Percentiles rank a stretch among this genome's conserved stretches.
These are phyloP conservation scores for Teratosphaeria destructans DNA, from an alignment of 2,329 filamentous ascomycete species.

Conservation along the genomic window DNA sequence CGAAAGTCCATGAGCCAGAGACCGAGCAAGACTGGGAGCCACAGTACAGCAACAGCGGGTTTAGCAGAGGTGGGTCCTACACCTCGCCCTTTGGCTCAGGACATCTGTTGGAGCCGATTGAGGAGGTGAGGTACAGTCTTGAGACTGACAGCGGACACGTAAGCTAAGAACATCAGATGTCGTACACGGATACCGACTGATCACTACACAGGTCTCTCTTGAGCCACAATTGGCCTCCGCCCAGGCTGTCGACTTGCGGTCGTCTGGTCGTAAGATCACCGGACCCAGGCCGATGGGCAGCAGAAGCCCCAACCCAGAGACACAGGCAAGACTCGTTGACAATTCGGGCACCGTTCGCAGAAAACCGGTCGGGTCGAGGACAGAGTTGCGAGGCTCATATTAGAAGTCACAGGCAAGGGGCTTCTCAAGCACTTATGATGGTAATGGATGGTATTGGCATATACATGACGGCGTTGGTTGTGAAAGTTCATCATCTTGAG, in stretches of 20 bases:
- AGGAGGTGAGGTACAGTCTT: constrained; percentile 40
- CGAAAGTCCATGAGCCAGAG: constrained; percentile 14
- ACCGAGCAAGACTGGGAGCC: constrained; percentile 19
- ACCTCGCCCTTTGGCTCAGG: constrained; percentile 27
- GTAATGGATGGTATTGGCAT: not conserved
- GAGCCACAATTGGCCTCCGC: constrained; percentile 19
- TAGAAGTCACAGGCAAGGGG: not conserved
- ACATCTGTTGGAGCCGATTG: constrained; percentile 38
- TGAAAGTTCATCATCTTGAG: not conserved
- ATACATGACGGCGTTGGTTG: not conserved
- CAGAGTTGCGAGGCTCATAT: not conserved
- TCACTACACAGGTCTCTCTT: constrained; percentile 15
- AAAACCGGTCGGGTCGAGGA: constrained; percentile 20
- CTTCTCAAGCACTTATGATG: not conserved
- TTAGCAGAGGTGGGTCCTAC: constrained; percentile 25
- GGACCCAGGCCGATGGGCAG: constrained; percentile 40
- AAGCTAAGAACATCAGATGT: constrained; percentile 3
- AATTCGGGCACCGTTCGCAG: constrained; percentile 15
- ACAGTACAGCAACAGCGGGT: constrained; percentile 25
- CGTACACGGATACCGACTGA: not conserved
- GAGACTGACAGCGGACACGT: constrained; percentile 33
- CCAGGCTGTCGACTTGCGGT: constrained; percentile 20
- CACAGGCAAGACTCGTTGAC: constrained; percentile 9
- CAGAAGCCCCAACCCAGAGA: constrained; percentile 17
- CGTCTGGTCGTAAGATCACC: constrained; percentile 35